Evolutionary conservation across 2,329 filamentous ascomycete genomes (phyloP), one percentile per base, ranked within the genome.

Genomic region (Ophiosphaerella korrae): DNA sequence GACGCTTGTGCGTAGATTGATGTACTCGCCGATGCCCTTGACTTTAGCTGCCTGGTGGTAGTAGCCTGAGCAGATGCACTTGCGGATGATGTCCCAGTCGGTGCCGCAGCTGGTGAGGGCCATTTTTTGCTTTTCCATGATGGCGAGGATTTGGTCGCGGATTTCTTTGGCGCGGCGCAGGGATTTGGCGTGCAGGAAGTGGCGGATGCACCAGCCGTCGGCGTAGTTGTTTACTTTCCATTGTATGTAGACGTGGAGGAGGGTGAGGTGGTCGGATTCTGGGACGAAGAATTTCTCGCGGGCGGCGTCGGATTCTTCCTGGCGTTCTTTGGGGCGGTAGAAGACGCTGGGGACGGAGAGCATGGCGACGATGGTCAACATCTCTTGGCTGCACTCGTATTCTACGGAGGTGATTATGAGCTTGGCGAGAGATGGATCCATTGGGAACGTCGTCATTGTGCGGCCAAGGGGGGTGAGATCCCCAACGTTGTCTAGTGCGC

Each of bases 241-340:
- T 70, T 97, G 93, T 7, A 88, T 88, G 76, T 96, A 99, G 1
- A 99, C 94, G 68, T 97, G 92, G 3, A 99, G 84, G 37, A 97
- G 89, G 0, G 94, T 99, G 35, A 99, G 80, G 71, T 99, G 94
- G 72, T 99, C 94, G 1, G 92, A 97, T 75, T 99, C 94, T 24
- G 94, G 92, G 7, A 99, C 94, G 77, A 96, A 97, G 75, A 99
- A 99, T 74, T 97, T 97, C 72, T 99, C 94, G 24, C 93, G 86
- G 31, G 94, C 92, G 0, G 92, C 87, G 67, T 99, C 94, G 5
- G 93, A 94, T 77, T 99, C 94, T 69, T 99, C 94, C 66, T 96
- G 89, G 1, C 94, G 88, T 74, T 99, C 95, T 71, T 96, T 97
- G 3, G 94, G 94, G 6, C 95, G 86, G 77, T 97, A 97, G 76